Evolutionary conservation across 1,139 yeast species (phyloP).

Genomic region (Taphrina flavorubra): DNA sequence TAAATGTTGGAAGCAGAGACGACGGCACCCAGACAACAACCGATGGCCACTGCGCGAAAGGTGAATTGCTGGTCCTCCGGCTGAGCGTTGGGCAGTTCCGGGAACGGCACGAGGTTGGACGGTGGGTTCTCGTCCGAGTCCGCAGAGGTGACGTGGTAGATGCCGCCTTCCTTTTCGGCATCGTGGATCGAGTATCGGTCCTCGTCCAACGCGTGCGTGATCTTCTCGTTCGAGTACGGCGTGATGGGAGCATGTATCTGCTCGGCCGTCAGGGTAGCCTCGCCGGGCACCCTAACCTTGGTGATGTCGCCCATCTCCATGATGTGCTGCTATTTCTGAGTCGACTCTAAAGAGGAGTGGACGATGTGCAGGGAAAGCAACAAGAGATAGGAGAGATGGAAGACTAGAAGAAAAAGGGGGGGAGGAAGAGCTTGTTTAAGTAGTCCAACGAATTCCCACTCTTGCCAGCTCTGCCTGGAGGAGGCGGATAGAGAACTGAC

Average conservation of each 20-base stretch:
- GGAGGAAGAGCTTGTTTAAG: neutral
- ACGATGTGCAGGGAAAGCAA: neutral
- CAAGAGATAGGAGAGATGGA: neutral
- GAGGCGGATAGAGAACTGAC: too few species aligned
- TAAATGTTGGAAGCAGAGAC: conserved; percentile 43
- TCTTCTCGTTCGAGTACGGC: conserved; percentile 26
- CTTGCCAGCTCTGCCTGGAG: too few species aligned
- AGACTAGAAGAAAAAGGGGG: neutral
- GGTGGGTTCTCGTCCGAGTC: conserved; percentile 20
- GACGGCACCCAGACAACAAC: conserved; percentile 39
- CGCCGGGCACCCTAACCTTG: conserved; percentile 30
- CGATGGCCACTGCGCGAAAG: conserved; percentile 40
- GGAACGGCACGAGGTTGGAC: conserved; percentile 38
- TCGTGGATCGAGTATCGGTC: neutral
- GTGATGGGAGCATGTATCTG: conserved; percentile 32
- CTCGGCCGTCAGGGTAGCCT: conserved; percentile 26
- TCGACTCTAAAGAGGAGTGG: too few species aligned
- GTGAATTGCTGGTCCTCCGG: conserved; percentile 38
- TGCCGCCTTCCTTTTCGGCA: conserved; percentile 31
- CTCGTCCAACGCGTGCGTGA: conserved; percentile 20
- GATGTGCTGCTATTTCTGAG: neutral
- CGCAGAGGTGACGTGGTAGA: conserved; percentile 23
- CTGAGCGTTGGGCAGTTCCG: conserved; percentile 36
- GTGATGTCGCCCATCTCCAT: conserved; percentile 41
- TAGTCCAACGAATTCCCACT: neutral